Evolutionary conservation across 768 basidiomycete genomes (phyloP).

Genomic region (Daedaleopsis nitida): DNA sequence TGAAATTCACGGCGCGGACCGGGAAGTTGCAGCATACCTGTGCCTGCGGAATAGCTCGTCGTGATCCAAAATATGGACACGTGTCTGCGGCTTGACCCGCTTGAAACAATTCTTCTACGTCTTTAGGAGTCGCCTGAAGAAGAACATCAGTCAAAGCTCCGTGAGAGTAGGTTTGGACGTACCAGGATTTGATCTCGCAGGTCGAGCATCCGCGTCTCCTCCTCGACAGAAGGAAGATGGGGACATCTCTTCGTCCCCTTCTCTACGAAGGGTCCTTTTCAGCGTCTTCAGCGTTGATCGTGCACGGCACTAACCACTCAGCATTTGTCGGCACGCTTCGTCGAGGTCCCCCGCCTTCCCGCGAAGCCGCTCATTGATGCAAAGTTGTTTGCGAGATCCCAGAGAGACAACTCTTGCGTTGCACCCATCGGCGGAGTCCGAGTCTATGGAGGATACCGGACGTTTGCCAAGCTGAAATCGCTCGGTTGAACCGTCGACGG

Average conservation of each 20-base stretch:
- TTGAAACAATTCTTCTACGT: conserved; percentile 89
- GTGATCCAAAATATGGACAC: conserved; percentile 93
- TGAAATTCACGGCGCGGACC: too few relatives aligned
- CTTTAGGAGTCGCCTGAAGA: conserved; percentile 81
- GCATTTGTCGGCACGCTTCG: conserved; percentile 82
- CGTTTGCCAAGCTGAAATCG: background rate
- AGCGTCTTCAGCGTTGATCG: background rate
- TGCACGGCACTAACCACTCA: conserved; percentile 22
- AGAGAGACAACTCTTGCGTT: conserved; percentile 74
- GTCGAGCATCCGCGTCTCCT: conserved; percentile 73
- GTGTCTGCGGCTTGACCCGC: conserved; percentile 67
- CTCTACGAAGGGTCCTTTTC: conserved; percentile 34
- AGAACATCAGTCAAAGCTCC: background rate
- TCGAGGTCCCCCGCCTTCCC: conserved; percentile 71
- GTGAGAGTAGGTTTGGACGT: conserved; percentile 19
- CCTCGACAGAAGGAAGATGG: conserved; percentile 69
- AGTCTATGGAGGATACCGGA: background rate
- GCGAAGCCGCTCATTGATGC: conserved; percentile 83
- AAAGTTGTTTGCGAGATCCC: conserved; percentile 88
- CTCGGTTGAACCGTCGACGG: background rate
- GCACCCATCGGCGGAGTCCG: conserved; percentile 7
- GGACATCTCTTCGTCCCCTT: conserved; percentile 72
- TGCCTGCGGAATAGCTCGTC: conserved; percentile 86
- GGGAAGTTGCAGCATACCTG: too few relatives aligned
- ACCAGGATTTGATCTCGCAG: conserved; percentile 88